A percentile compares a stretch with the other conserved stretches of the same genome.
Evolutionary conservation across 768 basidiomycete species (phyloP).

Genomic region (Agaricus bisporus): DNA sequence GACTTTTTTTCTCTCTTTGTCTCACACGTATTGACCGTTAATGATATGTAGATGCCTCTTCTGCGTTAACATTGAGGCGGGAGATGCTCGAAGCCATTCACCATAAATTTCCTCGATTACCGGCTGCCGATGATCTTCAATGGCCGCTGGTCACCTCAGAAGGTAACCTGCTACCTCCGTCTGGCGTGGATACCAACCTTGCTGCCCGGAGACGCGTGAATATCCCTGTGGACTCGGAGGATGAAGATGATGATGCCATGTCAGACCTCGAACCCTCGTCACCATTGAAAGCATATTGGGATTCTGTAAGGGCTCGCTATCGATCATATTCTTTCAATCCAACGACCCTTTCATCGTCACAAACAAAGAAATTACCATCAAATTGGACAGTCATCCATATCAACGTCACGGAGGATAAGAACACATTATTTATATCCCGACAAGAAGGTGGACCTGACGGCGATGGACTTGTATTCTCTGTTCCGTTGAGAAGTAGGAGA

Average conservation of each 20-base stretch:
- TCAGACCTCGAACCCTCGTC: constrained; percentile 13
- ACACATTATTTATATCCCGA: constrained; percentile 78
- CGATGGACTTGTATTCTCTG: constrained; percentile 75
- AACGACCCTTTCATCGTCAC: constrained; percentile 33
- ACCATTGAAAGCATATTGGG: constrained; percentile 58
- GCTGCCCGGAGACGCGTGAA: constrained; percentile 8
- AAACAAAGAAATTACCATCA: constrained; percentile 46
- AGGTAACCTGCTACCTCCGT: constrained; percentile 32
- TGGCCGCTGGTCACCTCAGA: constrained; percentile 60
- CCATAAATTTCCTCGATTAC: constrained; percentile 50
- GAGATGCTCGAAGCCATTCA: constrained; percentile 83
- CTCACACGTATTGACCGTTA: neutral
- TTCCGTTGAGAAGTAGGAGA: constrained; percentile 81
- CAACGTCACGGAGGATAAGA: constrained; percentile 76
- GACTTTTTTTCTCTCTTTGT: constrained; percentile 10
- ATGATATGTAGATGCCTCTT: constrained; percentile 52
- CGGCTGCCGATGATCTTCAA: constrained; percentile 53
- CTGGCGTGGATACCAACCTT: constrained; percentile 11
- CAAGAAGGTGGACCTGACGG: constrained; percentile 46
- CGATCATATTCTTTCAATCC: constrained; percentile 36
- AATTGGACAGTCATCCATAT: constrained; percentile 86
- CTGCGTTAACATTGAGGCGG: constrained; percentile 73
- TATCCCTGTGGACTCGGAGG: constrained; percentile 26
- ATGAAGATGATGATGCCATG: constrained; percentile 25
- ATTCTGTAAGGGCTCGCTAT: constrained; percentile 48